Evolutionary conservation across 1,284 basidiomycete genomes (phyloP).

Genomic region (Puccinia hordei): DNA sequence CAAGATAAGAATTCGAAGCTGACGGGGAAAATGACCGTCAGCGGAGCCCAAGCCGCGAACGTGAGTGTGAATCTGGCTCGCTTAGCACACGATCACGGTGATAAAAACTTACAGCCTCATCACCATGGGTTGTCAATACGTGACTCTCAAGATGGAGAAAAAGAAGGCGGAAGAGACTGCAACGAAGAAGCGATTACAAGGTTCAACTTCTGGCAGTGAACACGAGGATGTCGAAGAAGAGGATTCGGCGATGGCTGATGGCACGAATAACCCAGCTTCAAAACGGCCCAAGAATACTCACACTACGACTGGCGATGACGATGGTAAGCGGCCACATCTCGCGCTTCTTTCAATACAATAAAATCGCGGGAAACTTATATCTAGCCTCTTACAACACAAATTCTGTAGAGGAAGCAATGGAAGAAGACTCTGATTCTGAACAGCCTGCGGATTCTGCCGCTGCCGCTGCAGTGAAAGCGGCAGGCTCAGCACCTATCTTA

Average conservation of each 20-base stretch:
- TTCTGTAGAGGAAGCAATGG: constrained; percentile 50
- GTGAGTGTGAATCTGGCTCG: neutral
- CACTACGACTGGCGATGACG: constrained; percentile 32
- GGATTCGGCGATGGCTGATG: neutral
- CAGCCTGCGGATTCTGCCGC: constrained; percentile 49
- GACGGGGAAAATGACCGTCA: constrained; percentile 40
- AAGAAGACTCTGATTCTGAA: constrained; percentile 51
- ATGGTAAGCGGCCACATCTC: constrained; percentile 21
- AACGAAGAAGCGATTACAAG: constrained; percentile 44
- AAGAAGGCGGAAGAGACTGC: constrained; percentile 40
- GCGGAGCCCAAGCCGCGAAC: constrained; percentile 48
- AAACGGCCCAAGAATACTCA: constrained; percentile 38
- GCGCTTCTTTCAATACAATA: neutral
- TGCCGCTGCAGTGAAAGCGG: constrained; percentile 49
- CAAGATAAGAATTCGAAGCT: constrained; percentile 33
- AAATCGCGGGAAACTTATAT: too few relatives aligned
- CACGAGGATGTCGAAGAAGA: constrained; percentile 41
- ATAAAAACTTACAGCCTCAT: neutral
- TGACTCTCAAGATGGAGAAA: constrained; percentile 36
- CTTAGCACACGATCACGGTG: neutral
- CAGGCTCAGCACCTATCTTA: constrained; percentile 48
- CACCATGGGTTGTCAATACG: neutral
- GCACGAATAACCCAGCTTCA: neutral
- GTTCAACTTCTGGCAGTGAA: constrained; percentile 29
- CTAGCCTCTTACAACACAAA: neutral